Conservation (phyloP, 208 protist genomes). For the Crithidia sp. region DNA sequence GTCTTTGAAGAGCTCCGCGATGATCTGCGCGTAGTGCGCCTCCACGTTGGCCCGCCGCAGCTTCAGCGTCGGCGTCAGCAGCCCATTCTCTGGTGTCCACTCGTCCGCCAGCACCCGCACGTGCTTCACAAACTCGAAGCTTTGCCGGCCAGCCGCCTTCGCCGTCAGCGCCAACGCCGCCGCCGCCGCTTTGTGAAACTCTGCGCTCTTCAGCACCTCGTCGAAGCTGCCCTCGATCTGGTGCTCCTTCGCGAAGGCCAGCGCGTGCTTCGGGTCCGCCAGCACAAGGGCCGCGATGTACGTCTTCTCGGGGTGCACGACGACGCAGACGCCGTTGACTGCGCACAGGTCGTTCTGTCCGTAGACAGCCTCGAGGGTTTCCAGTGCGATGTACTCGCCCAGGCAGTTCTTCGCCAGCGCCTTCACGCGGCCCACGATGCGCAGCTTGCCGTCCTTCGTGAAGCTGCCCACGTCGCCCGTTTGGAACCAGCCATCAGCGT, state of each 20-base stretch:
- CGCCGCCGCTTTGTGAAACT: conserved; percentile 42
- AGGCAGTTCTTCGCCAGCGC: conserved; percentile 92
- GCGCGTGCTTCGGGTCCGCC: conserved; percentile 44
- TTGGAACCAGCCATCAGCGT: conserved; percentile 88
- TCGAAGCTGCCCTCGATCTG: conserved; percentile 30
- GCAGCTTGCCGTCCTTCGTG: conserved; percentile 45
- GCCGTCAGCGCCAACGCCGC: conserved; percentile 46
- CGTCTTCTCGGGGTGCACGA: conserved; percentile 67
- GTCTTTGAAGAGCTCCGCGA: conserved; percentile 64
- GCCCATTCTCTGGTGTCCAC: conserved; percentile 82
- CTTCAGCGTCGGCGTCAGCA: conserved; percentile 78
- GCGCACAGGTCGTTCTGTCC: conserved; percentile 37
- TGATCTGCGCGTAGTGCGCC: conserved; percentile 54
- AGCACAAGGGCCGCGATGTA: conserved; percentile 65
- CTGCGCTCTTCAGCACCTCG: conserved; percentile 18
- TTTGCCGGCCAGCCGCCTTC: conserved; percentile 29
- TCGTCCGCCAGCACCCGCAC: conserved; percentile 65
- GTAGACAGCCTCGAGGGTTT: conserved; percentile 85
- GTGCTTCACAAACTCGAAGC: conserved; percentile 68
- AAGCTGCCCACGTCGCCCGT: conserved; percentile 87
- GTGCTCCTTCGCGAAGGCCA: conserved; percentile 48
- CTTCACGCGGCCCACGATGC: conserved; percentile 90
- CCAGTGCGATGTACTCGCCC: conserved; percentile 93
- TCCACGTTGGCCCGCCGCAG: conserved; percentile 59
- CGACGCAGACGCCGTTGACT: conserved; percentile 48